Percentiles rank a stretch among this genome's conserved stretches.
phyloP scores from a whole-genome alignment of 371 early-diverging fungal species.

The Mortierella sp. region DNA sequence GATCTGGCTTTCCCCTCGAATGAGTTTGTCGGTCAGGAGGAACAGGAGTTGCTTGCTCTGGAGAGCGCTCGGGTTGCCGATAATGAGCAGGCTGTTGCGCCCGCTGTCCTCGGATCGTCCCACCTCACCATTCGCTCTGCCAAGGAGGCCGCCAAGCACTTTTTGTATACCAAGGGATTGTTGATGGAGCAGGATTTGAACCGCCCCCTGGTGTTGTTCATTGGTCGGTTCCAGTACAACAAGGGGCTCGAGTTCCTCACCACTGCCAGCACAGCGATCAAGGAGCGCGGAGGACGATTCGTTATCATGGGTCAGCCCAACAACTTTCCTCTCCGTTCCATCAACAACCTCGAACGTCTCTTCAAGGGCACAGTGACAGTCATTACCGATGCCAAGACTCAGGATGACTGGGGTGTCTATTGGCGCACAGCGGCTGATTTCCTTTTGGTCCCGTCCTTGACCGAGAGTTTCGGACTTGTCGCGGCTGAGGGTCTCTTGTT shows the following conservation, averaged over 20 bases:
- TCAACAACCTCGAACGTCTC: slow-evolving; percentile 58
- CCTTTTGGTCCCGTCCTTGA: slow-evolving; percentile 70
- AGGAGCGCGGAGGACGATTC: slow-evolving; percentile 62
- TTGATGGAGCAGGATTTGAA: slow-evolving; percentile 61
- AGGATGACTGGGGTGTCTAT: slow-evolving; percentile 65
- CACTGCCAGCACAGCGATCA: slow-evolving; percentile 59
- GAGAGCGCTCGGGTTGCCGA: background rate
- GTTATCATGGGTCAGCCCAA: slow-evolving; percentile 74
- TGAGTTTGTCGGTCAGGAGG: slow-evolving; percentile 43
- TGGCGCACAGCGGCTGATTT: slow-evolving; percentile 75
- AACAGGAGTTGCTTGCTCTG: slow-evolving; percentile 1
- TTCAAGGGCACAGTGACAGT: slow-evolving; percentile 64
- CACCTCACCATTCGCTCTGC: slow-evolving; percentile 55
- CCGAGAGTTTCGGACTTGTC: slow-evolving; percentile 73
- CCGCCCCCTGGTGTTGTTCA: slow-evolving; percentile 67
- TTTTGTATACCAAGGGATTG: slow-evolving; percentile 62
- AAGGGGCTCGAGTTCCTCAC: slow-evolving; percentile 70
- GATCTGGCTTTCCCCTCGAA: slow-evolving; percentile 62
- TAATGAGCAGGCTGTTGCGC: slow-evolving; percentile 1
- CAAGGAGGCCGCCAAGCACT: slow-evolving; percentile 69
- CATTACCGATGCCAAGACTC: slow-evolving; percentile 60
- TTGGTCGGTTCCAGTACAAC: slow-evolving; percentile 76
- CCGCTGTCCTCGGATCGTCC: slow-evolving; percentile 40
- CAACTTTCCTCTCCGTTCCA: slow-evolving; percentile 65
- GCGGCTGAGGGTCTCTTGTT: slow-evolving; percentile 76